These are phyloP conservation scores for Glaciozyma antarctica DNA, from an alignment of 768 basidiomycete genomes.

Conservation along the genomic window DNA sequence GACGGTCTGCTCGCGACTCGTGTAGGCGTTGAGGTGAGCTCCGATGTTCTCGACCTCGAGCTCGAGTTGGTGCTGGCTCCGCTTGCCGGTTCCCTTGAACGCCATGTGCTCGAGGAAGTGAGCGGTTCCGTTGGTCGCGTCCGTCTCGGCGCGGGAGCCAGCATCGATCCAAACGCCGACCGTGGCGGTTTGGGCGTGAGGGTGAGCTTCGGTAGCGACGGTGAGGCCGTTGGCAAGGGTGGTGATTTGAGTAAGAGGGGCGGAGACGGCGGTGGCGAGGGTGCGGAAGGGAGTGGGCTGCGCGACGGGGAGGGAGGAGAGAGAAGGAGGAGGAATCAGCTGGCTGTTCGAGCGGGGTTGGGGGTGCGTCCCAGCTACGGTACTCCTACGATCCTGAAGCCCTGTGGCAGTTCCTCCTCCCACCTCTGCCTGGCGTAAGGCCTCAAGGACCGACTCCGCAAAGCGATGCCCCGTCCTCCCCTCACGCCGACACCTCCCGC, in stretches of 20 bases:
- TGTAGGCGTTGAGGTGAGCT: constrained; percentile 95
- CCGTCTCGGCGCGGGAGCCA: constrained; percentile 90
- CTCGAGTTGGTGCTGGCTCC: constrained; percentile 81
- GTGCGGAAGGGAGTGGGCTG: constrained; percentile 34
- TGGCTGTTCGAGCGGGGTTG: too few relatives aligned
- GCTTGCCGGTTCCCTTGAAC: constrained; percentile 86
- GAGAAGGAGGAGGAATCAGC: constrained; percentile 4
- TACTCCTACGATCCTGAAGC: too few relatives aligned
- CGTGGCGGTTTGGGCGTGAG: constrained; percentile 79
- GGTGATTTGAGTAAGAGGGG: constrained; percentile 78
- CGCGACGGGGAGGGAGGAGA: constrained; percentile 1
- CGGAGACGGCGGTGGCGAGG: constrained; percentile 40
- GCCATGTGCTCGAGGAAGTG: constrained; percentile 99
- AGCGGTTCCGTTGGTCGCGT: constrained; percentile 87
- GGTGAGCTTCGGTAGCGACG: constrained; percentile 47
- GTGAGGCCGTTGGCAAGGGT: constrained; percentile 91
- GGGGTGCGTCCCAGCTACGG: too few relatives aligned
- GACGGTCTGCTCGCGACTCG: constrained; percentile 95
- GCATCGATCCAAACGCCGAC: constrained; percentile 99
- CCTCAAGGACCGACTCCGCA: too few relatives aligned
- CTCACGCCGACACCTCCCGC: too few relatives aligned
- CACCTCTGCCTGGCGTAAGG: too few relatives aligned
- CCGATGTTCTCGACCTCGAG: constrained; percentile 97
- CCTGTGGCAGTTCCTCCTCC: too few relatives aligned
- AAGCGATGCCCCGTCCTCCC: too few relatives aligned